Evolutionary conservation across 78 protist species (phyloP).

Genomic region (Andalucia godoyi): DNA sequence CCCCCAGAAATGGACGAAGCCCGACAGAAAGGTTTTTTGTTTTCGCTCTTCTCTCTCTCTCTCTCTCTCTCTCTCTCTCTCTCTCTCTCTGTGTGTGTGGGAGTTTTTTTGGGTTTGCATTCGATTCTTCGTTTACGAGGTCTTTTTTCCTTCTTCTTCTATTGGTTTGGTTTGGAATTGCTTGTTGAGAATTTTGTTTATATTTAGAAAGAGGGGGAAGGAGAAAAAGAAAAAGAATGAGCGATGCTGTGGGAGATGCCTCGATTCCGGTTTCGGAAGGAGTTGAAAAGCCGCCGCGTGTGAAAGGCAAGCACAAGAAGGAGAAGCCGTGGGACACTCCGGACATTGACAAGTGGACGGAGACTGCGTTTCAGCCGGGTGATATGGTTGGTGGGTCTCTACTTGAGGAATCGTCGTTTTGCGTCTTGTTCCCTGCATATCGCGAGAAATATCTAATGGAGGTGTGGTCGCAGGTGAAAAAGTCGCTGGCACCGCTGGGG

Average conservation of each 20-base stretch:
- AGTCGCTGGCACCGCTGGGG: constrained; percentile 27
- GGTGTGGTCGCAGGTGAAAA: constrained; percentile 68
- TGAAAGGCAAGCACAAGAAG: not conserved
- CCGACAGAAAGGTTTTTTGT: not conserved
- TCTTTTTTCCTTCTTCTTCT: no score
- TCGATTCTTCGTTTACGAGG: not conserved
- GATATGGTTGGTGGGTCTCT: no score
- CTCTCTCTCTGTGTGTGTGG: not conserved
- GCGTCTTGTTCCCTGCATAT: constrained; percentile 90
- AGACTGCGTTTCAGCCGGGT: no score
- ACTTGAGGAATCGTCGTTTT: constrained; percentile 53
- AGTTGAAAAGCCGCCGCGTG: no score
- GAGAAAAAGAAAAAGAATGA: no score
- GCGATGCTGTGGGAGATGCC: no score
- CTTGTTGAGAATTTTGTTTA: no score
- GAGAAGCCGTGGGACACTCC: constrained; percentile 6
- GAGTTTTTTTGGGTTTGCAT: not conserved
- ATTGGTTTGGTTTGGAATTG: no score
- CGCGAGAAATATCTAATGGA: constrained; percentile 60
- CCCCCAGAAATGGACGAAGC: no score
- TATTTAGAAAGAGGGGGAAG: no score
- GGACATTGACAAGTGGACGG: no score
- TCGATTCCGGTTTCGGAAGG: no score
- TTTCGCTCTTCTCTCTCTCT: not conserved
- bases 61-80: not conserved